Evolutionary conservation across 2,329 filamentous ascomycete genomes (phyloP).

Genomic region (Stylonectria norvegica): DNA sequence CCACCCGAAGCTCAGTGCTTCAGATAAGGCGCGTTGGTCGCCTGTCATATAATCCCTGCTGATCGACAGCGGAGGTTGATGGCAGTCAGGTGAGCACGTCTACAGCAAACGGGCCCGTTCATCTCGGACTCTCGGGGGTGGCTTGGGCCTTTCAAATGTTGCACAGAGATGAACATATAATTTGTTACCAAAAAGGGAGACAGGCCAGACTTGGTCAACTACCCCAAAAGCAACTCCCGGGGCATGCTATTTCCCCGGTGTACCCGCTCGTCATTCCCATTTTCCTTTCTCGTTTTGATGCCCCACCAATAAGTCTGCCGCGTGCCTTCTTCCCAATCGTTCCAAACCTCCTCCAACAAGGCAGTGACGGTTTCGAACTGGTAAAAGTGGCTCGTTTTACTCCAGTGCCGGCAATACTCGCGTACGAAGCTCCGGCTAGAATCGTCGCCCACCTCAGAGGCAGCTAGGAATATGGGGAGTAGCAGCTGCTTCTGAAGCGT

Average conservation of each 20-base stretch:
- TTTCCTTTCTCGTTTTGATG: background rate
- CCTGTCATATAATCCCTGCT: no score
- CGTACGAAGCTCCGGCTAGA: slow-evolving; percentile 22
- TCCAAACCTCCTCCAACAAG: slow-evolving; percentile 21
- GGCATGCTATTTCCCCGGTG: slow-evolving; percentile 1
- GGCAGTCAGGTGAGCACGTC: no score
- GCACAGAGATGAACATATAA: background rate
- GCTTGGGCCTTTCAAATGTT: no score
- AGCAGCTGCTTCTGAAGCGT: slow-evolving; percentile 36
- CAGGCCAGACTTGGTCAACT: no score
- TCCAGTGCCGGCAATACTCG: slow-evolving; percentile 32
- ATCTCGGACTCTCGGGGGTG: no score
- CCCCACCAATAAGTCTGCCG: slow-evolving; percentile 6
- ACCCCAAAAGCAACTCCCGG: slow-evolving; percentile 4
- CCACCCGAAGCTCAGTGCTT: no score
- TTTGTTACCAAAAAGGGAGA: no score
- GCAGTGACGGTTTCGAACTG: slow-evolving; percentile 26
- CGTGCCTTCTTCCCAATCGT: slow-evolving; percentile 1
- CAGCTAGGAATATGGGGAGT: slow-evolving; percentile 35
- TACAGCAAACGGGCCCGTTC: no score
- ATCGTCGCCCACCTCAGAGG: slow-evolving; percentile 25
- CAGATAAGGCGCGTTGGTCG: no score
- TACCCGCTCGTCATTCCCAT: background rate
- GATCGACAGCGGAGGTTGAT: no score
- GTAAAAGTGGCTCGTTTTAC: slow-evolving; percentile 27